Base-by-base conservation (phyloP, 345 rosid species). In the Ceriops tagal region DNA sequence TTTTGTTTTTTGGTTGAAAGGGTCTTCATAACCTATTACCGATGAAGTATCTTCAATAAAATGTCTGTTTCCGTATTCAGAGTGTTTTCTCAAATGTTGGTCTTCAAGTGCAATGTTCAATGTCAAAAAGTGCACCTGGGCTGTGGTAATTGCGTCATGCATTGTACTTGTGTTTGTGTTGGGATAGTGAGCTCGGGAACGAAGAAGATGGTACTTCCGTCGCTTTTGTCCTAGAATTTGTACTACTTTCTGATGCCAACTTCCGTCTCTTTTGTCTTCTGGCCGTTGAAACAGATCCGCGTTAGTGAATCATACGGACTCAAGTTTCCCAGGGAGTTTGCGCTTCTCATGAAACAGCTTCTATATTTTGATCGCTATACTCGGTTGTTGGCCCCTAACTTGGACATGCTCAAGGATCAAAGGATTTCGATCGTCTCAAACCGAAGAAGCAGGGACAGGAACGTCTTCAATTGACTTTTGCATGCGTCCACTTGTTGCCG, bases 361-460 rank as follows among this genome's bases (percentile, higher is more conserved):
- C 86, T 93, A 73, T 93, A 93, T 74, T 93, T 91, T 58, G 98
- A 91, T 65, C 92, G 97, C 30, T 93, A 93, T 65, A 93, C 98
- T 0, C 85, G 97, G 66, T 75, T 93, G 80, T 66, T 93, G 83
- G 97, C 98, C 37, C 96, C 98, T 3, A 79, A 86, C 82, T 7
- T 93, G 86, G 91, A 91, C 86, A 93, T 93, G 98, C 96, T 91
- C 72, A 96, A 85, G 68, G 98, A 93, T 74, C 98, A 93, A 84
- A 85, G 98, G 76, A 83, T 93, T 67, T 78, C 93, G 68, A 87
- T 91, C 0, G 92, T 74, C 70, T 87, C 96, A 15, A 86, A 85
- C 77, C 83, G 89, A 62, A 77, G 85, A 83, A 81, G 70, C 81
- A 80, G 75, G 73, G 80, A 80, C 1, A 80, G 78, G 53, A 78